Evolutionary conservation across 2,329 filamentous ascomycete genomes (phyloP), one percentile per base, ranked within the genome.

Genomic region (Drechslerella stenobrocha): DNA sequence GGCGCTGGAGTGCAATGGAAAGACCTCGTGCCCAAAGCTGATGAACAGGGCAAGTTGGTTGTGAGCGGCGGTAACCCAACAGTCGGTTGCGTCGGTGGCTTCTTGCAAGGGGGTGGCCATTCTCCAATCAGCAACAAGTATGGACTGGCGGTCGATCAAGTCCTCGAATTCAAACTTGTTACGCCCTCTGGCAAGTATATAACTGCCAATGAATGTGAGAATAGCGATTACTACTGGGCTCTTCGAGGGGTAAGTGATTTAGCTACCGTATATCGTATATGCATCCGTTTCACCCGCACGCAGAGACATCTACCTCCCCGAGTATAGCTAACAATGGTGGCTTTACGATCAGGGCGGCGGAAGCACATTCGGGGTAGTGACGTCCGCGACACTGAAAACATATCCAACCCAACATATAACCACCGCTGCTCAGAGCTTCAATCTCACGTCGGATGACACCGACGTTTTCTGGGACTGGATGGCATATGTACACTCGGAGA

Each of bases 191-290:
- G 76, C 4, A 69, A 71, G 3, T 70, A 74, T 22, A 55, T 75
- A 2, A 72, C 70, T 0, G 76, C 75, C 1, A 77, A 77, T 51
- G 70, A 73, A 28, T 75, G 72, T 2, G 70, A 77, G 26, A 76
- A 81, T 37, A 51, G 72, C 0, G 79, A 80, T 55, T 74, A 82
- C 0, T 82, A 80, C 73, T 81, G 78, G 77, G 80, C 80, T 20
- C 73, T 81, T 3, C 76, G 78, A 23, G 80, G 80, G 6, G 61
- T 66, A 40, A 52, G 60, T 57, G 9, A 13, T 8, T 22, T 18
- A n/a, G 20, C 20, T 15, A 1, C 34, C 34, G 20, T 34, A 30
- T 28, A 20, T n/a, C 22, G 34, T 20, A 28, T 28, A 23, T 45
- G n/a, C 23, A n/a, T 40, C 26, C 3, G 22, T 13, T 46, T 32